Evolutionary conservation across 169 alveolate genomes (phyloP), one percentile per base, ranked within the genome.

Genomic region (Babesia ovata): DNA sequence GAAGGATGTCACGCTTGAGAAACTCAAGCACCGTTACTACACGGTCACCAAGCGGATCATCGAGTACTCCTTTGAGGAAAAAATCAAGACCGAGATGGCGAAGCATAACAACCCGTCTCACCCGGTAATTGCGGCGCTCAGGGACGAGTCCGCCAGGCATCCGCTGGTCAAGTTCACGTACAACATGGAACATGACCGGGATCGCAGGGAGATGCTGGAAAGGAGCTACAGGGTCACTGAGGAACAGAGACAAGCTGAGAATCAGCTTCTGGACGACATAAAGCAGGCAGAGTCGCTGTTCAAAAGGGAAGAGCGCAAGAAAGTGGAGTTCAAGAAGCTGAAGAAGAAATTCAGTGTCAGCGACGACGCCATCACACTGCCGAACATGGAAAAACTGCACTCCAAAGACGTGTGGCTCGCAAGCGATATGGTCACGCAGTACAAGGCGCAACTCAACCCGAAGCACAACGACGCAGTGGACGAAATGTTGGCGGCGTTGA

Each of bases 11-110:
- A 72, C 94, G 10, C 60, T 92, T 28, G 96, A 92, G 88, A 91
- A 91, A 65, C 71, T 92, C 70, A 92, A 92, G 65, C 95, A 91
- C 26, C 65, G 95, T 19, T 92, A 89, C 87, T 92, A 92, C 60
- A 79, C 90, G 19, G 93, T 92, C 29, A 85, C 96, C 39, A 92
- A 88, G 78, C 81, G 91, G 56, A 83, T 92, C 45, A 86, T 91
- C 33, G 96, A 92, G 77, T 82, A 75, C 79, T 54, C 76, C 21
- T 91, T 79, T 49, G 95, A 92, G 82, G 87, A 90, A 62, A 91
- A 86, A 74, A 88, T 92, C 29, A 91, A 91, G 52, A 63, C 89
- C 21, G 95, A 91, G 75, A 90, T 89, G 66, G 71, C 91, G 62
- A 88, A 91, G 69, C 79, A 83, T 70, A 86, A 79, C 57, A 71